phyloP scores from a whole-genome alignment of 805 yeast species.

The Saccharomycopsis guyanensis region DNA sequence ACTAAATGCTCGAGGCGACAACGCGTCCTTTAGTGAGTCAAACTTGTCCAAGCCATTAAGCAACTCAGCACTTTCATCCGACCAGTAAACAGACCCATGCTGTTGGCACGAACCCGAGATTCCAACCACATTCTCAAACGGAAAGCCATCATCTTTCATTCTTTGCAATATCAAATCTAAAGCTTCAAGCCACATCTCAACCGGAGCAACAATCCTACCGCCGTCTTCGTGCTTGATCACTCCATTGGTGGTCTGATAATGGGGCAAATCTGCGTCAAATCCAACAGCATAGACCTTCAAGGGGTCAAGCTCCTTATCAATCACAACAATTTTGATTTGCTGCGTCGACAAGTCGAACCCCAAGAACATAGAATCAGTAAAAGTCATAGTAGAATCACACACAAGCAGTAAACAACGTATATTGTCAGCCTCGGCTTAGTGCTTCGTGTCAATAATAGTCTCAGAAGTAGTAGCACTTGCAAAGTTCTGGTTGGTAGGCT shows the following conservation, averaged over 20 bases:
- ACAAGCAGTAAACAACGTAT: no score
- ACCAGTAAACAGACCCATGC: constrained; percentile 86
- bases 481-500: not conserved
- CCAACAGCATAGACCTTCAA: constrained; percentile 56
- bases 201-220: constrained; percentile 67
- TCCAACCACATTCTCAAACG: constrained; percentile 52
- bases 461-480: not conserved
- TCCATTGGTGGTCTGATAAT: constrained; percentile 66
- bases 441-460: constrained; percentile 1
- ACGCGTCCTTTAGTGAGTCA: constrained; percentile 37
- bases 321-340: constrained; percentile 70
- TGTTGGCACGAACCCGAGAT: constrained; percentile 87
- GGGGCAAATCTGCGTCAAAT: constrained; percentile 57
- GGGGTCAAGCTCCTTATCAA: constrained; percentile 45
- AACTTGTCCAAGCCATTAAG: constrained; percentile 31
- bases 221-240: constrained; percentile 44
- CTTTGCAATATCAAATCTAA: constrained; percentile 52
- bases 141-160: constrained; percentile 45
- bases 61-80: constrained; percentile 35
- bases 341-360: constrained; percentile 91
- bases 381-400: no score
- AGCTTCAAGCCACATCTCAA: constrained; percentile 86
- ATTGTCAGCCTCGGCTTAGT: no score
- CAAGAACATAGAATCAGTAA: constrained; percentile 29
- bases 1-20: constrained; percentile 48